Conservation (phyloP, 768 basidiomycete genomes). For the Holtermannia corniformis region DNA sequence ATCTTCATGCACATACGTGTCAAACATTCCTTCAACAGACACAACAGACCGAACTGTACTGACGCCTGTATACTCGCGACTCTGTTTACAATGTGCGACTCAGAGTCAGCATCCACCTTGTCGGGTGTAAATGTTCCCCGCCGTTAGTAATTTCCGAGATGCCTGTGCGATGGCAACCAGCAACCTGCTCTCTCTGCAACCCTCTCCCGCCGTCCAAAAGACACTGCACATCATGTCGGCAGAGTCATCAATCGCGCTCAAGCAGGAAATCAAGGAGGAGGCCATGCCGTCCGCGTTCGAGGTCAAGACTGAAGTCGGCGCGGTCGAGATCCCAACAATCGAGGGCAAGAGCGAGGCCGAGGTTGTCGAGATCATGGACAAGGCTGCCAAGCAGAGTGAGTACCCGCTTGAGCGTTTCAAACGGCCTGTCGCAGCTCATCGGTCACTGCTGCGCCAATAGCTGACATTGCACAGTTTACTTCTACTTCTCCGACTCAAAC, state of each 20-base stretch:
- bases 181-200: too few species aligned
- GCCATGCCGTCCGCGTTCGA: conserved; percentile 8
- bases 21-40: too few species aligned
- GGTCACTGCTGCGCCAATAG: background rate
- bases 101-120: too few species aligned
- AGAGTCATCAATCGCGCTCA: background rate
- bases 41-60: too few species aligned
- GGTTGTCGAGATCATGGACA: conserved; percentile 23
- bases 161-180: too few species aligned
- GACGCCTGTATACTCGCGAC: too few species aligned
- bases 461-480: conserved; percentile 57
- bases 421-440: background rate
- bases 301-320: conserved; percentile 6
- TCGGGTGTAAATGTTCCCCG: too few species aligned
- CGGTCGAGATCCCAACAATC: conserved; percentile 14
- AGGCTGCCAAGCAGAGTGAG: conserved; percentile 37
- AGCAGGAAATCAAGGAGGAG: background rate
- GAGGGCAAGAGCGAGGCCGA: conserved; percentile 33
- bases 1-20: too few species aligned
- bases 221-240: background rate
- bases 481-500: conserved; percentile 95
- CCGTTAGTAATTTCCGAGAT: too few species aligned
- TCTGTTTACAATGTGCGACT: too few species aligned
- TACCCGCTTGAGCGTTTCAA: background rate
- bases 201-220: too few species aligned